Evolutionary conservation across 2,329 filamentous ascomycete genomes (phyloP).

Genomic region (Scolecobasidium constrictum): DNA sequence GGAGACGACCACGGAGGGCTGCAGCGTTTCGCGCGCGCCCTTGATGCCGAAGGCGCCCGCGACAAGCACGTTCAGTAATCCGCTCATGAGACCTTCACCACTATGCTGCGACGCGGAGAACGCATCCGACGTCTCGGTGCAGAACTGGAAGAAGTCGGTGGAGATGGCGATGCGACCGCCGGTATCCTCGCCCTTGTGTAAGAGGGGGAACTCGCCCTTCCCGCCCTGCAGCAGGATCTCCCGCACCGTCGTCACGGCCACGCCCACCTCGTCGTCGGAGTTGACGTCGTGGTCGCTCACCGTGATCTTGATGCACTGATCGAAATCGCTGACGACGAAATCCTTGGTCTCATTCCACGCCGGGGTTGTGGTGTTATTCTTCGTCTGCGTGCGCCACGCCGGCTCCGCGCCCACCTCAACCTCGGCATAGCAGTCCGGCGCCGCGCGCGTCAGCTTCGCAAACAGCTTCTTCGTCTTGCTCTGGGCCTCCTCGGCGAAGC

Average conservation of each 20-base stretch:
- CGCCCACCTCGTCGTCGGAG: slow-evolving; percentile 34
- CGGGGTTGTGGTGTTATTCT: slow-evolving; percentile 32
- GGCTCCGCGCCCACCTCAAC: slow-evolving; percentile 33
- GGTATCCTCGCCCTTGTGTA: slow-evolving; percentile 27
- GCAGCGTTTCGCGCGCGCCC: slow-evolving; percentile 32
- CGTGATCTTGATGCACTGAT: slow-evolving; percentile 31
- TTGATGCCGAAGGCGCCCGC: slow-evolving; percentile 31
- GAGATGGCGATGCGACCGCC: slow-evolving; percentile 25
- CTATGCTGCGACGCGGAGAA: slow-evolving; percentile 19
- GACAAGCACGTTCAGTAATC: slow-evolving; percentile 33
- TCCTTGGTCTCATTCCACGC: slow-evolving; percentile 39
- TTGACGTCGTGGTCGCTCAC: slow-evolving; percentile 34
- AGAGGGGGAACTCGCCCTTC: slow-evolving; percentile 28
- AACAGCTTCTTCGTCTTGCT: slow-evolving; percentile 29
- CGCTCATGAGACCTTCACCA: slow-evolving; percentile 24
- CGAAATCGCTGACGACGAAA: slow-evolving; percentile 35
- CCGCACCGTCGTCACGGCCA: slow-evolving; percentile 29
- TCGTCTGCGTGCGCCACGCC: slow-evolving; percentile 32
- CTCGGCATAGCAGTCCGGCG: slow-evolving; percentile 37
- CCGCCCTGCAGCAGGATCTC: slow-evolving; percentile 32
- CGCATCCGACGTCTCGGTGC: slow-evolving; percentile 22
- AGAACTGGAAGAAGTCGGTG: slow-evolving; percentile 32
- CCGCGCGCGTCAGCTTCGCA: slow-evolving; percentile 33
- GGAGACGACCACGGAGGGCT: slow-evolving; percentile 34
- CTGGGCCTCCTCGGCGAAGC: slow-evolving; percentile 28